Evolutionary conservation across 345 rosid genomes (phyloP).

Genomic region (Eutrema heterophyllum): DNA sequence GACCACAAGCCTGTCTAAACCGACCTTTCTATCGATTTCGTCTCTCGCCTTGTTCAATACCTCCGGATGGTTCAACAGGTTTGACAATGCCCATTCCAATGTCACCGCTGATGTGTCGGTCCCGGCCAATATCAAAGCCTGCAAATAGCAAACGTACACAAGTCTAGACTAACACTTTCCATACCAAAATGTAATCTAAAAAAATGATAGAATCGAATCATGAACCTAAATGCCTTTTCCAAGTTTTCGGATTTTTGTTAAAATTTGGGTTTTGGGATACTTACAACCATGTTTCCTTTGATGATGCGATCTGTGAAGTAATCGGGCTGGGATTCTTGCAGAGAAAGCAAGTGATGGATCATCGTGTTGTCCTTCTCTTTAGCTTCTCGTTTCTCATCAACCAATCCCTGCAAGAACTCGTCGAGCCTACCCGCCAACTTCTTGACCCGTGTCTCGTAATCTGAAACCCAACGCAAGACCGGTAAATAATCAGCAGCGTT

Average conservation of each 20-base stretch:
- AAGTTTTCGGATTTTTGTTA: not conserved
- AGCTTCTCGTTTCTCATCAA: conserved; percentile 42
- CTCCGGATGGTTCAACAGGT: conserved; percentile 33
- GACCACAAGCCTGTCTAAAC: conserved; percentile 24
- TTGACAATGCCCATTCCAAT: conserved; percentile 47
- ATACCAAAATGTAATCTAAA: not conserved
- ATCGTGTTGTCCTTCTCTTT: conserved; percentile 25
- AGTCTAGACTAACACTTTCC: not conserved
- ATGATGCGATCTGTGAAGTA: conserved; percentile 44
- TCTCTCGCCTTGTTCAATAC: conserved; percentile 31
- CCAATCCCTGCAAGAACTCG: conserved; percentile 41
- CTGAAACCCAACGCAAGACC: conserved; percentile 32
- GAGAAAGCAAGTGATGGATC: conserved; percentile 53
- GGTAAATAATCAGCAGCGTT: conserved; percentile 50
- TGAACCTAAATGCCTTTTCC: not conserved
- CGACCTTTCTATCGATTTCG: conserved; percentile 24
- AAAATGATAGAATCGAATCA: not conserved
- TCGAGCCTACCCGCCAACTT: conserved; percentile 30
- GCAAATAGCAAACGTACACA: not conserved
- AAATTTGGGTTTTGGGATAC: not conserved
- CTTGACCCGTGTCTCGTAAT: conserved; percentile 27
- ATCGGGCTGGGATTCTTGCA: conserved; percentile 47
- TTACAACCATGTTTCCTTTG: conserved; percentile 44
- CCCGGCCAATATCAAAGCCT: conserved; percentile 41
- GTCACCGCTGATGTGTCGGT: conserved; percentile 42